Evolutionary conservation across 1,284 basidiomycete species (phyloP).

Genomic region (Amylostereum areolatum): DNA sequence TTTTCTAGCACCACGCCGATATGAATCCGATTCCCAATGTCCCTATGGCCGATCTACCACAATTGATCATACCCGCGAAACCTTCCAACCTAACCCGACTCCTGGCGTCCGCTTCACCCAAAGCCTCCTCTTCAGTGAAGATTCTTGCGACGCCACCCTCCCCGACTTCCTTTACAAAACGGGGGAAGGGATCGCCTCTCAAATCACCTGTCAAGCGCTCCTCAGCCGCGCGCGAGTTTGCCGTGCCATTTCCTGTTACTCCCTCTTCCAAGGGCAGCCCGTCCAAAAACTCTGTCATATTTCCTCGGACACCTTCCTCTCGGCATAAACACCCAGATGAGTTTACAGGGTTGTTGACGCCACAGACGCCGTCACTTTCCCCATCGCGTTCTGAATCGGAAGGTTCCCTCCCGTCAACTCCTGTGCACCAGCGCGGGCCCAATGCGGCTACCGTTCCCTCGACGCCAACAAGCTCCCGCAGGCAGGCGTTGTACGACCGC

Average conservation of each 20-base stretch:
- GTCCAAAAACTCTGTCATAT: slow-evolving; percentile 37
- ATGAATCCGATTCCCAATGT: slow-evolving; percentile 43
- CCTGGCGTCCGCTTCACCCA: slow-evolving; percentile 68
- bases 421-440: slow-evolving; percentile 52
- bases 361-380: slow-evolving; percentile 23
- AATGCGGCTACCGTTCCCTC: slow-evolving; percentile 48
- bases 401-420: slow-evolving; percentile 53
- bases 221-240: slow-evolving; percentile 30
- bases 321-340: slow-evolving; percentile 18
- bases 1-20: slow-evolving; percentile 44
- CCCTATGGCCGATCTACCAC: slow-evolving; percentile 61
- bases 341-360: slow-evolving; percentile 21
- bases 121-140: slow-evolving; percentile 37
- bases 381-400: slow-evolving; percentile 28
- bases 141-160: slow-evolving; percentile 40
- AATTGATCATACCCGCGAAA: slow-evolving; percentile 43
- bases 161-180: slow-evolving; percentile 25
- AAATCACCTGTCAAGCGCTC: slow-evolving; percentile 43
- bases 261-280: slow-evolving; percentile 33
- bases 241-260: slow-evolving; percentile 46
- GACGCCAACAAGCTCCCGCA: slow-evolving; percentile 67
- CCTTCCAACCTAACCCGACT: slow-evolving; percentile 61
- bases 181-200: slow-evolving; percentile 23
- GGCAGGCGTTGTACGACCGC: slow-evolving; percentile 73
- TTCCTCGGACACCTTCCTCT: slow-evolving; percentile 33